Evolutionary conservation across 257 asterid genomes (phyloP).

Genomic region (Nicotiana sylvestris): DNA sequence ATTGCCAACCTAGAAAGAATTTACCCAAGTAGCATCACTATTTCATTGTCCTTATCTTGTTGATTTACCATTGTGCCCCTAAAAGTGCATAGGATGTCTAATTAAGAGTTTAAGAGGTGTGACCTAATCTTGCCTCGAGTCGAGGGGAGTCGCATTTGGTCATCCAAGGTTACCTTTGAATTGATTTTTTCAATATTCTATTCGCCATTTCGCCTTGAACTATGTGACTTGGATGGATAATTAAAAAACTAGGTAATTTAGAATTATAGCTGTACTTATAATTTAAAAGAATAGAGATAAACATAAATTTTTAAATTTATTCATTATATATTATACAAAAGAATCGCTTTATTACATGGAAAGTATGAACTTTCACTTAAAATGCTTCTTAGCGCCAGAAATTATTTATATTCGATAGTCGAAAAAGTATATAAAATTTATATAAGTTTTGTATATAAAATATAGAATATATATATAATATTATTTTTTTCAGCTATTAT

Average conservation of each 20-base stretch:
- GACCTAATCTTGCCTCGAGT: slow-evolving; percentile 6
- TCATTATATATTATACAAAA: neutral
- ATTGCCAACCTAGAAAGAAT: too few relatives aligned
- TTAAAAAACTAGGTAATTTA: neutral
- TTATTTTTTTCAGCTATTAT: too few relatives aligned
- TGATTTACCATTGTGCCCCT: neutral
- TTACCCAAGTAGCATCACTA: neutral
- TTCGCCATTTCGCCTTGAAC: neutral
- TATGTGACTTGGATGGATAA: neutral
- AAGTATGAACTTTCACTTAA: too few relatives aligned
- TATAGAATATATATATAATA: too few relatives aligned
- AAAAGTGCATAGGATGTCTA: neutral
- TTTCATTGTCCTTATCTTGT: neutral
- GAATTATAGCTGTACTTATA: neutral
- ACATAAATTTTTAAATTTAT: neutral
- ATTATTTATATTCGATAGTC: too few relatives aligned
- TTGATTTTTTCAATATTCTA: neutral
- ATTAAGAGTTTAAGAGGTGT: too few relatives aligned
- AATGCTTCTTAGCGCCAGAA: too few relatives aligned
- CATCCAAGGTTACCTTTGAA: slow-evolving; percentile 1
- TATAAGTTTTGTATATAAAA: too few relatives aligned
- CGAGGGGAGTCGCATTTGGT: slow-evolving; percentile 23
- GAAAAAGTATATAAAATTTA: too few relatives aligned
- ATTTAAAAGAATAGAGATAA: neutral
- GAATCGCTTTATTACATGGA: too few relatives aligned